Evolutionary conservation across 2,329 filamentous ascomycete genomes (phyloP).

Genomic region (Aspergillus floridensis): DNA sequence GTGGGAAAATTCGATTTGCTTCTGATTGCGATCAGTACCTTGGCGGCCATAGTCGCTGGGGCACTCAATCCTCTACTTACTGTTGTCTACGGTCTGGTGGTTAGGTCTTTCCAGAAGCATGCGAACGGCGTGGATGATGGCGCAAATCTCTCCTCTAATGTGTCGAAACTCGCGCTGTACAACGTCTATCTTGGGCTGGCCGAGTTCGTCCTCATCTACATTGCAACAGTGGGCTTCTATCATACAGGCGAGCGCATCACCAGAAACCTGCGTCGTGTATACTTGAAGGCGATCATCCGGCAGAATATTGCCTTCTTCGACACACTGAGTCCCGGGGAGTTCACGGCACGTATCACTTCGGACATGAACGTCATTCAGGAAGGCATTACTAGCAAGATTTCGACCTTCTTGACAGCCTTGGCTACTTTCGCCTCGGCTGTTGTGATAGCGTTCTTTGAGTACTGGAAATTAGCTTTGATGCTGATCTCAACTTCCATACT

Average conservation of each 20-base stretch:
- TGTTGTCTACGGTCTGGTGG: neutral
- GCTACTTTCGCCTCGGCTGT: constrained; percentile 3
- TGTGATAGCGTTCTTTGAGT: neutral
- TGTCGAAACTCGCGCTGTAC: neutral
- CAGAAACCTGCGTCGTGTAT: constrained; percentile 19
- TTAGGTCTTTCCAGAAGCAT: neutral
- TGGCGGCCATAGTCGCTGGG: neutral
- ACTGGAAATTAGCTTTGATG: constrained; percentile 7
- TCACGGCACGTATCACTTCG: neutral
- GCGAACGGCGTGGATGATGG: neutral
- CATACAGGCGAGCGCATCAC: constrained; percentile 25
- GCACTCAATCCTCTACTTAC: neutral
- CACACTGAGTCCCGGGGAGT: constrained; percentile 1
- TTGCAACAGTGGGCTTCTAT: constrained; percentile 14
- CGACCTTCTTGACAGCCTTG: constrained; percentile 1
- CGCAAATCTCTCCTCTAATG: neutral
- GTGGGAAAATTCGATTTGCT: neutral
- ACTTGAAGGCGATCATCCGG: constrained; percentile 26
- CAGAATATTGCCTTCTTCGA: constrained; percentile 29
- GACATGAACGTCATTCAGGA: constrained; percentile 2
- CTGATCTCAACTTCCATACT: neutral
- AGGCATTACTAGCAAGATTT: constrained; percentile 18
- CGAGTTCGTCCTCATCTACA: constrained; percentile 4
- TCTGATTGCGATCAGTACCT: neutral
- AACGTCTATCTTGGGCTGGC: neutral